Conservation (phyloP, 495 filamentous ascomycete genomes). For the Collariella sp. region DNA sequence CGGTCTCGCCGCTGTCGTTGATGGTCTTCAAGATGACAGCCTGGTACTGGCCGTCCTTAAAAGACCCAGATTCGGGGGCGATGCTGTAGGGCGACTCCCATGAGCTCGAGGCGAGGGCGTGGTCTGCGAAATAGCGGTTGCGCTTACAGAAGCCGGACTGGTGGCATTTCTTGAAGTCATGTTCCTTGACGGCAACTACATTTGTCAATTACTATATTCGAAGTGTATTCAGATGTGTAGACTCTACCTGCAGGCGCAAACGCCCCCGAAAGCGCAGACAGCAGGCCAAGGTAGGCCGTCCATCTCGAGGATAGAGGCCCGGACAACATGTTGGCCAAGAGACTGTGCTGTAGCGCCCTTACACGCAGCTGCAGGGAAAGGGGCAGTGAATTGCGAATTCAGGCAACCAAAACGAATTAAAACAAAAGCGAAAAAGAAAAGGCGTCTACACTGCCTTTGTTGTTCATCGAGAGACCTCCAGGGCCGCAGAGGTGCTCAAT, state of each 20-base stretch:
- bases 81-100: constrained; percentile 83
- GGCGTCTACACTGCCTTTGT: constrained; percentile 5
- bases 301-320: constrained; percentile 46
- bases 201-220: background rate
- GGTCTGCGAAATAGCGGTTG: constrained; percentile 82
- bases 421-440: constrained; percentile 3
- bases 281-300: constrained; percentile 45
- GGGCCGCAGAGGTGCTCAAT: constrained; percentile 12
- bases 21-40: constrained; percentile 72
- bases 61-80: constrained; percentile 56
- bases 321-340: constrained; percentile 28
- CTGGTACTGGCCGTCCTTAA: constrained; percentile 71
- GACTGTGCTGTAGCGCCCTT: constrained; percentile 5
- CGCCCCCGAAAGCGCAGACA: constrained; percentile 37
- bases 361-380: background rate
- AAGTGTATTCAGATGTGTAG: background rate
- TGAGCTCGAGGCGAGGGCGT: constrained; percentile 50
- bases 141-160: constrained; percentile 96
- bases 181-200: constrained; percentile 77
- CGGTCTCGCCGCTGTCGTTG: constrained; percentile 48
- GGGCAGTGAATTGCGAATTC: background rate
- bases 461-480: constrained; percentile 17
- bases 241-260: constrained; percentile 43
- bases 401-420: constrained; percentile 8
- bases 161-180: constrained; percentile 90